Evolutionary conservation across 2,329 filamentous ascomycete species (phyloP).

Genomic region (Colletotrichum magnum): DNA sequence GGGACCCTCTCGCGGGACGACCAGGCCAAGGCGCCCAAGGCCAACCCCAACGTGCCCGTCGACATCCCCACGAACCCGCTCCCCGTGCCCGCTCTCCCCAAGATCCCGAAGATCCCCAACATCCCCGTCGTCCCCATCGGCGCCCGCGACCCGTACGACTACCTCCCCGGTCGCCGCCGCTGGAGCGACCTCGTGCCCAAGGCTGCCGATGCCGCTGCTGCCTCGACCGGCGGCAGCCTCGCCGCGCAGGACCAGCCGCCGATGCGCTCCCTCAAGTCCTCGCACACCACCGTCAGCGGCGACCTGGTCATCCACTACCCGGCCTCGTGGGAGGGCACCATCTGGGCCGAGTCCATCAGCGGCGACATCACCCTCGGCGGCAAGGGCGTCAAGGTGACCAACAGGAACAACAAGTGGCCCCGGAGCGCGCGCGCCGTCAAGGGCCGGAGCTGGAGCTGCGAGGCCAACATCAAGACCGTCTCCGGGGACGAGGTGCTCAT

Average conservation of each 20-base stretch:
- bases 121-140: conserved; percentile 25
- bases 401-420: conserved; percentile 53
- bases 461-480: conserved; percentile 7
- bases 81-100: conserved; percentile 11
- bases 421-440: conserved; percentile 49
- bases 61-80: conserved; percentile 40
- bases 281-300: conserved; percentile 62
- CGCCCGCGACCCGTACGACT: conserved; percentile 41
- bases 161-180: conserved; percentile 39
- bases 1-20: conserved; percentile 29
- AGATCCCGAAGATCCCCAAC: conserved; percentile 23
- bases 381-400: conserved; percentile 54
- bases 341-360: conserved; percentile 56
- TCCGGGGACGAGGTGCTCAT: conserved; percentile 14
- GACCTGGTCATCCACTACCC: conserved; percentile 61
- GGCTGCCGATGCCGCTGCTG: background rate
- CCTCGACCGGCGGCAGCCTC: background rate
- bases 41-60: conserved; percentile 37
- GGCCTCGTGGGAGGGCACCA: conserved; percentile 62
- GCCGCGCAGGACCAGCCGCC: conserved; percentile 36
- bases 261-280: conserved; percentile 54
- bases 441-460: conserved; percentile 38
- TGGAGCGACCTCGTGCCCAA: conserved; percentile 13
- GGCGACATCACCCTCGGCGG: conserved; percentile 58
- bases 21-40: conserved; percentile 13